Base-by-base conservation (phyloP, 768 basidiomycete genomes). In the Agaricus subrufescens region DNA sequence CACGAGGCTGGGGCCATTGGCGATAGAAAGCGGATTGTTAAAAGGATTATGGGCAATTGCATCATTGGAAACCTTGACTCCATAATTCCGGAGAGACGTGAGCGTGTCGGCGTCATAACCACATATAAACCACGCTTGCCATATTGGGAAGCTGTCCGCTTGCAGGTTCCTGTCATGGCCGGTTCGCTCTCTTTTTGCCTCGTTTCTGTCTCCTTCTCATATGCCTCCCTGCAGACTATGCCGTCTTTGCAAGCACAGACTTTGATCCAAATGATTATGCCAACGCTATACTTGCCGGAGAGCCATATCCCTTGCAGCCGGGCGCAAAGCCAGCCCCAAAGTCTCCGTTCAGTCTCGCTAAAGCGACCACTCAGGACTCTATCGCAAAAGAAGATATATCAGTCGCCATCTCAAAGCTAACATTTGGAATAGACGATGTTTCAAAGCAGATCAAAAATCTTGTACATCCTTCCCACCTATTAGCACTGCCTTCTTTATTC, bases 251-350 rank as follows among this genome's bases (percentile, higher is more conserved):
- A 29, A 77, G 72, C 42, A 68, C 83, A 2, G 77, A 85, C 34
- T 98, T 98, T 68, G 88, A 96, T 67, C 79, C 91, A 14, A 89
- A 91, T 65, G 88, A 89, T 42, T 97, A 95, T 67, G 95, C 95
- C 2, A 94, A 94, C 68, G 85, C 91, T 14, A 81, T 96, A 52
- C 79, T 98, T 25, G 87, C 94, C 4, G 89, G 91, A 26, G 87
- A 94, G 61, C 67, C 84, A 0, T 92, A 95, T 66, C 81, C 85
- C 11, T 69, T 78, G 12, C 55, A 65, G 46, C 39, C 67, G 4
- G 50, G 72, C 69, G 56, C 65, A 68, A 71, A 69, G 62, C 53
- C 60, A 29, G 65, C 69, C 56, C 74, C 72, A 60, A 60, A 52
- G n/a, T 60, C 67, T 27, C 53, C 62, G 27, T 37, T 45, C n/a